Evolutionary conservation across 352 stramenopile species (phyloP).

Genomic region (Phytopythium sindhum): DNA sequence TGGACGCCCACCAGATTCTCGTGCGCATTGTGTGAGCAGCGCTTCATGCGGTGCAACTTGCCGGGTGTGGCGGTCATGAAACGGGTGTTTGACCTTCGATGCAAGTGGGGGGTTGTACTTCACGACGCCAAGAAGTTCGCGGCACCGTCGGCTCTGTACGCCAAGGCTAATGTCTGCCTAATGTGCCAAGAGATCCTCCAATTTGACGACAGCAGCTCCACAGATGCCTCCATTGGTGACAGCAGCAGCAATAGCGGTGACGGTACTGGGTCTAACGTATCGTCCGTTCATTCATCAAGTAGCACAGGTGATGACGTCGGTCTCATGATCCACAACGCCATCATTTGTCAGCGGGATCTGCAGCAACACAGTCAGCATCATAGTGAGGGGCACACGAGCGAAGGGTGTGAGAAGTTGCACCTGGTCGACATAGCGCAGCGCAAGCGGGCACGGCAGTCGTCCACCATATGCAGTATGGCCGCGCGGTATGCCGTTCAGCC

Average conservation of each 20-base stretch:
- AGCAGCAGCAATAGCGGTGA: neutral
- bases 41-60: constrained; percentile 39
- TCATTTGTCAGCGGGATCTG: constrained; percentile 15
- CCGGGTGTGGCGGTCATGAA: constrained; percentile 46
- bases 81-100: constrained; percentile 39
- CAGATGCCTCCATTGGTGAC: neutral
- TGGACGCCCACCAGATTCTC: constrained; percentile 24
- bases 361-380: constrained; percentile 15
- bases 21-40: constrained; percentile 44
- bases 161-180: constrained; percentile 34
- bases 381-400: neutral
- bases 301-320: constrained; percentile 17
- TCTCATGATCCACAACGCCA: constrained; percentile 35
- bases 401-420: constrained; percentile 7
- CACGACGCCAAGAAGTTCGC: constrained; percentile 43
- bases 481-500: constrained; percentile 32
- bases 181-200: constrained; percentile 43
- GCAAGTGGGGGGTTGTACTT: constrained; percentile 42
- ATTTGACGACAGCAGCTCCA: constrained; percentile 16
- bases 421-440: constrained; percentile 35
- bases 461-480: constrained; percentile 33
- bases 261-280: neutral
- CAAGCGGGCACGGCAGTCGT: constrained; percentile 45
- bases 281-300: neutral
- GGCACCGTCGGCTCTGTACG: constrained; percentile 32